These are phyloP conservation scores for Aspergillus ustus DNA, from an alignment of 2,329 filamentous ascomycete genomes.

Conservation along the genomic window DNA sequence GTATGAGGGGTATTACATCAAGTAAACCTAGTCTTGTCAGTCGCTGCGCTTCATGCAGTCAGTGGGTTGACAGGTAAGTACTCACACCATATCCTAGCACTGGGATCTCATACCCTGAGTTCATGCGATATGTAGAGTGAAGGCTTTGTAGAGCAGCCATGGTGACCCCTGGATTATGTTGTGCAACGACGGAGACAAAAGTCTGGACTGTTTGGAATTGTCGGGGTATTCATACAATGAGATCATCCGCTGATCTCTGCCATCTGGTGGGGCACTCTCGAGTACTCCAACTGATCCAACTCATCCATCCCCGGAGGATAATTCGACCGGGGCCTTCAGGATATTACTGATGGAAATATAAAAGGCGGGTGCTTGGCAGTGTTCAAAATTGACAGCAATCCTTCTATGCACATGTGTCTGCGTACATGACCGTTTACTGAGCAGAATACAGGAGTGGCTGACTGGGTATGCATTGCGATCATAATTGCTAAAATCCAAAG, in stretches of 20 bases:
- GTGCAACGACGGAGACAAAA: background rate
- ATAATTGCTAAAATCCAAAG: conserved; percentile 4
- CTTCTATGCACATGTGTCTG: background rate
- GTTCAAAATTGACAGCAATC: background rate
- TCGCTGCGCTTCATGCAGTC: background rate
- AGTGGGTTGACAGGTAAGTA: conserved; percentile 2
- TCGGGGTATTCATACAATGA: conserved; percentile 13
- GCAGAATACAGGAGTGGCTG: background rate
- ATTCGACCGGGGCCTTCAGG: background rate
- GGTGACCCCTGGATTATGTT: background rate
- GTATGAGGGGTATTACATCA: conserved; percentile 32
- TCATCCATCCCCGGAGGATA: background rate
- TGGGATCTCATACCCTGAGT: conserved; percentile 66
- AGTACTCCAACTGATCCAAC: background rate
- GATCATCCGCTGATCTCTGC: background rate
- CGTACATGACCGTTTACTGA: background rate
- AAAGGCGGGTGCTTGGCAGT: background rate
- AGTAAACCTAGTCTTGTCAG: conserved; percentile 32
- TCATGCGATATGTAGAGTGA: conserved; percentile 54
- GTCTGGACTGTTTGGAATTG: background rate
- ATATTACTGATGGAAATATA: background rate
- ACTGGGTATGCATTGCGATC: background rate
- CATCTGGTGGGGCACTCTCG: conserved; percentile 1
- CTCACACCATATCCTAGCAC: conserved; percentile 63
- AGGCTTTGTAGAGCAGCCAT: conserved; percentile 26